Conservation (phyloP, 2,329 filamentous ascomycete genomes). For the Xylariaceae sp. region DNA sequence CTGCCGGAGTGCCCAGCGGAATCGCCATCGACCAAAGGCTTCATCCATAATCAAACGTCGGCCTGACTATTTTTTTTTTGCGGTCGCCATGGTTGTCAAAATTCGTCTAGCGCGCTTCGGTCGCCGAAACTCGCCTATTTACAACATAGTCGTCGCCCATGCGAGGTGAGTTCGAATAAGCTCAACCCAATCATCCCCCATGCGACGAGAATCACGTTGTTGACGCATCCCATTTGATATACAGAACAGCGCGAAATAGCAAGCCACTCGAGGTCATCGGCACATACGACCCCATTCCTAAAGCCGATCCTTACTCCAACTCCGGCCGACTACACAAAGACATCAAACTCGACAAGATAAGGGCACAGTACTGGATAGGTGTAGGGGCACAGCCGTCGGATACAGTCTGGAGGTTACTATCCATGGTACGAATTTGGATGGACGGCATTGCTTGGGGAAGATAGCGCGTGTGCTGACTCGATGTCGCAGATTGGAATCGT, state of each 20-base stretch:
- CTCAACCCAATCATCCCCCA: neutral
- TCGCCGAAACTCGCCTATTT: conserved; percentile 80
- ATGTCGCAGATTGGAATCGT: conserved; percentile 33
- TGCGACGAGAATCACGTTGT: neutral
- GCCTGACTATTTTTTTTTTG: neutral
- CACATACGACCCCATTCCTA: conserved; percentile 65
- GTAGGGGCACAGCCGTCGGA: conserved; percentile 94
- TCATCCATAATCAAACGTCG: neutral
- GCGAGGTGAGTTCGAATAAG: conserved; percentile 58
- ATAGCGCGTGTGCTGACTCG: neutral
- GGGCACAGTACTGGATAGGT: conserved; percentile 93
- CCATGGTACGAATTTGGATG: conserved; percentile 53
- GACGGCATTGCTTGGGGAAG: neutral
- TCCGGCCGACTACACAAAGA: conserved; percentile 79
- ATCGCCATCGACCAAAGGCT: neutral
- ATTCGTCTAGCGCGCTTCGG: conserved; percentile 94
- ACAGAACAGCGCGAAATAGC: conserved; percentile 76
- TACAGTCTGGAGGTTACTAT: conserved; percentile 77
- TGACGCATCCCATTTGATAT: neutral
- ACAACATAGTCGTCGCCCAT: conserved; percentile 95
- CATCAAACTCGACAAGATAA: conserved; percentile 72
- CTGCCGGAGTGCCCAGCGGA: neutral
- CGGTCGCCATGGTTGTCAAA: conserved; percentile 71
- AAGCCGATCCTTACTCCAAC: conserved; percentile 52
- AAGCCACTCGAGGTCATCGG: conserved; percentile 91